Evolutionary conservation across 1,284 basidiomycete species (phyloP).

Genomic region (Ceratobasidium sp.): DNA sequence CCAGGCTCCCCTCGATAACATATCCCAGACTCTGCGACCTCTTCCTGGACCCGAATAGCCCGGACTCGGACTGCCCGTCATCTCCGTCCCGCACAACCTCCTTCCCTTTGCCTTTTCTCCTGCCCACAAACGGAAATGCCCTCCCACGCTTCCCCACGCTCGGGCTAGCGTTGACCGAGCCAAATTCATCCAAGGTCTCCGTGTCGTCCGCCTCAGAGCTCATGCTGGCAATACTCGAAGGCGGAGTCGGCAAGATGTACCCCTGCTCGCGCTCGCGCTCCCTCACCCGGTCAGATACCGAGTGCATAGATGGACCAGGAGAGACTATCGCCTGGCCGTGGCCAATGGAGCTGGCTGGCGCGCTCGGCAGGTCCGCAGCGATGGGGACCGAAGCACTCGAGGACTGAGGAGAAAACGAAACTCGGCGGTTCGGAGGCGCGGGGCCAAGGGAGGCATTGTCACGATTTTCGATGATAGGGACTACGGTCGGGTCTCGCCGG

Average conservation of each 20-base stretch:
- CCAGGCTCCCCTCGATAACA: slow-evolving; percentile 2
- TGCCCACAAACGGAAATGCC: slow-evolving; percentile 22
- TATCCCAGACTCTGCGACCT: slow-evolving; percentile 35
- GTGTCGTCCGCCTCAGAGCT: slow-evolving; percentile 39
- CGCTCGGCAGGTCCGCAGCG: slow-evolving; percentile 12
- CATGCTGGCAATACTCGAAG: slow-evolving; percentile 38
- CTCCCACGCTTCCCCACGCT: slow-evolving; percentile 34
- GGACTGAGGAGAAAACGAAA: slow-evolving; percentile 37
- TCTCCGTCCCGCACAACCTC: slow-evolving; percentile 8
- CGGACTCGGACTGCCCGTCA: background rate
- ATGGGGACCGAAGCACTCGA: slow-evolving; percentile 38
- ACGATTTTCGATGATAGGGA: slow-evolving; percentile 25
- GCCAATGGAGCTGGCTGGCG: slow-evolving; percentile 21
- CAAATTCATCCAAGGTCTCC: slow-evolving; percentile 30
- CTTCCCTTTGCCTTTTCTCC: slow-evolving; percentile 33
- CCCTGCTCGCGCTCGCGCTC: slow-evolving; percentile 6
- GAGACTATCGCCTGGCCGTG: slow-evolving; percentile 14
- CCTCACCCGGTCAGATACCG: background rate
- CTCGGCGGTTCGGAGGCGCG: slow-evolving; percentile 14
- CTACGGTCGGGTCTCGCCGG: slow-evolving; percentile 35
- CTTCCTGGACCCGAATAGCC: slow-evolving; percentile 13
- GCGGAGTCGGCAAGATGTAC: slow-evolving; percentile 37
- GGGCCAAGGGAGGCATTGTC: slow-evolving; percentile 20
- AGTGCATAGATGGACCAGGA: slow-evolving; percentile 3
- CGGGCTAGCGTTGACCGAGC: slow-evolving; percentile 18